phyloP scores from a whole-genome alignment of 257 asterid genomes.

The Salvia splendens region DNA sequence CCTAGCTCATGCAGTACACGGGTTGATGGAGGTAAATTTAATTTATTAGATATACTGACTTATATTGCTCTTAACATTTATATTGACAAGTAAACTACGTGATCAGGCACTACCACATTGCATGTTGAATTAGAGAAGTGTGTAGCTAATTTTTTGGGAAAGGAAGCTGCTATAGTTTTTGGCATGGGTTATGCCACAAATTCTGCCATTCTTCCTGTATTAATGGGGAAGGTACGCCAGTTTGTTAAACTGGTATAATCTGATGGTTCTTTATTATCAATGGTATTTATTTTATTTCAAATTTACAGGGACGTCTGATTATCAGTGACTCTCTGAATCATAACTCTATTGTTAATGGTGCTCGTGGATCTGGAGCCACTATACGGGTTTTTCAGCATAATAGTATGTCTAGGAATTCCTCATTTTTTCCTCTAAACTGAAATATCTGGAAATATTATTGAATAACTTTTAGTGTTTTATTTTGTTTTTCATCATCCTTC shows the following conservation, averaged over 20 bases:
- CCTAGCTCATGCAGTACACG: conserved; percentile 96
- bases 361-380: conserved; percentile 98
- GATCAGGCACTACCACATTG: conserved; percentile 74
- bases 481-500: conserved; percentile 33
- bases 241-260: conserved; percentile 15
- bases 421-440: conserved; percentile 11
- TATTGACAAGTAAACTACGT: conserved; percentile 25
- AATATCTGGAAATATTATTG: conserved; percentile 8
- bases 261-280: conserved; percentile 15
- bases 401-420: conserved; percentile 49
- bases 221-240: conserved; percentile 76
- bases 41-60: conserved; percentile 16
- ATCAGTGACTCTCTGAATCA: conserved; percentile 97
- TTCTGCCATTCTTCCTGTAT: conserved; percentile 91
- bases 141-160: conserved; percentile 88
- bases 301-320: conserved; percentile 81
- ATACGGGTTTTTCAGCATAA: conserved; percentile 95
- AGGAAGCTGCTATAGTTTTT: conserved; percentile 87
- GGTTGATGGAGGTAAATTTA: conserved; percentile 84
- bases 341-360: conserved; percentile 96
- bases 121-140: conserved; percentile 85
- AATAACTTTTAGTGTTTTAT: conserved; percentile 4
- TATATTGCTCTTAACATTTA: conserved; percentile 20
- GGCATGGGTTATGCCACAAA: conserved; percentile 99
- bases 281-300: conserved; percentile 28